These are phyloP conservation scores for Mucor indicus DNA, from an alignment of 371 early-diverging fungal genomes.

Conservation along the genomic window DNA sequence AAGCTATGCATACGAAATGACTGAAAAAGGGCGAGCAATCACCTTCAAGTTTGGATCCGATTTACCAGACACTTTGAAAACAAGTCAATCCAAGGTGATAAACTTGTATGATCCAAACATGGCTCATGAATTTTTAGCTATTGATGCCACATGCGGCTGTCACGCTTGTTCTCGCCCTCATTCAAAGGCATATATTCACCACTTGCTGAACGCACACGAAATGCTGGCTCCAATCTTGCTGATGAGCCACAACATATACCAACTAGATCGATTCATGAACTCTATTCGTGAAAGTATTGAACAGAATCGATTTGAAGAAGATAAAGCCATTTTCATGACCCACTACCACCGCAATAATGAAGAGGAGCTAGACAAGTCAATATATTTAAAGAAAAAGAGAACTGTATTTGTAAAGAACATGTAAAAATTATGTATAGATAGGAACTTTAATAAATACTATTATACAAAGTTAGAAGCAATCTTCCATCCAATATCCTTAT, in stretches of 20 bases:
- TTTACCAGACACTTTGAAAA: background rate
- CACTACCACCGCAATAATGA: slow-evolving; percentile 37
- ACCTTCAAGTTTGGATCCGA: slow-evolving; percentile 34
- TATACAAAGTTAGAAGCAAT: slow-evolving; percentile 48
- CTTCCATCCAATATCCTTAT: slow-evolving; percentile 69
- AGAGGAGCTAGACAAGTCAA: slow-evolving; percentile 39
- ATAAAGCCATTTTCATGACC: slow-evolving; percentile 42
- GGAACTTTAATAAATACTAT: slow-evolving; percentile 1
- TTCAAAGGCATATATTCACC: slow-evolving; percentile 75
- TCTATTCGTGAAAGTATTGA: slow-evolving; percentile 60
- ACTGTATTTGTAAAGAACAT: slow-evolving; percentile 23
- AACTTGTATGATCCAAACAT: slow-evolving; percentile 54
- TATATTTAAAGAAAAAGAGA: slow-evolving; percentile 42
- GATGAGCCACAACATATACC: slow-evolving; percentile 74
- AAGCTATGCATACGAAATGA: slow-evolving; percentile 45
- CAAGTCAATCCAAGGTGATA: slow-evolving; percentile 32
- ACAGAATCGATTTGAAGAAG: slow-evolving; percentile 46
- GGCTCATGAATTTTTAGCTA: slow-evolving; percentile 55
- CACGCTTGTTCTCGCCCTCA: slow-evolving; percentile 65
- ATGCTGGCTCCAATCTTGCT: slow-evolving; percentile 79
- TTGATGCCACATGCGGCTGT: slow-evolving; percentile 62
- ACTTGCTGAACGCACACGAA: slow-evolving; percentile 72
- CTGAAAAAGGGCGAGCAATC: slow-evolving; percentile 45
- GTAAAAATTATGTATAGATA: slow-evolving; percentile 10
- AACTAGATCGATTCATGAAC: slow-evolving; percentile 61